Percentiles rank a stretch among this genome's conserved stretches.
Conservation (phyloP, 768 basidiomycete species). For the Phaffia australis region DNA sequence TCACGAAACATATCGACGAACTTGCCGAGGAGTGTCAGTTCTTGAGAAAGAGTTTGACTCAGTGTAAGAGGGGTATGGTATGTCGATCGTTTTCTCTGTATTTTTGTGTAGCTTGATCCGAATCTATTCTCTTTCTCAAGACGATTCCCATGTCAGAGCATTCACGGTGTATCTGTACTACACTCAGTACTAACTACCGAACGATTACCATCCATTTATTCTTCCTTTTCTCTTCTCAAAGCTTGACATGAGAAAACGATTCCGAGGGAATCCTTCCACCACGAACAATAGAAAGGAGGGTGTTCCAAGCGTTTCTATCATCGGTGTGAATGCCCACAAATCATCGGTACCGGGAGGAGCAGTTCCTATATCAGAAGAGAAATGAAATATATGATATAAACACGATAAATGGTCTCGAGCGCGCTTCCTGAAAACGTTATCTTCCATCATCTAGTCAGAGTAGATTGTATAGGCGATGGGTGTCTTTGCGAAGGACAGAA, state of each 20-base stretch:
- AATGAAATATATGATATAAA: too few species aligned
- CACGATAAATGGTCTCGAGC: too few species aligned
- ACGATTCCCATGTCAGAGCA: not conserved
- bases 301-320: conserved; percentile 14
- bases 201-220: not conserved
- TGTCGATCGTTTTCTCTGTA: conserved; percentile 31
- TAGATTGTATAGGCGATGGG: too few species aligned
- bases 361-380: too few species aligned
- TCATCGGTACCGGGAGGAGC: too few species aligned
- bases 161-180: not conserved
- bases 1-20: conserved; percentile 60
- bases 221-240: conserved; percentile 31
- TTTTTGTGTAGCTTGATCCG: not conserved
- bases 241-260: conserved; percentile 77
- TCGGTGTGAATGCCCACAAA: conserved; percentile 10
- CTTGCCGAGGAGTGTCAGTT: conserved; percentile 71
- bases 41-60: conserved; percentile 68
- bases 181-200: not conserved
- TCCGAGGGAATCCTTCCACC: conserved; percentile 52
- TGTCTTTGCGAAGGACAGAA: too few species aligned
- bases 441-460: too few species aligned
- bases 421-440: too few species aligned
- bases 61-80: conserved; percentile 86
- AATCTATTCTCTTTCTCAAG: not conserved
- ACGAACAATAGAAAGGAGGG: conserved; percentile 22